Base-by-base conservation (phyloP, 2,329 filamentous ascomycete genomes). In the Stromatinia cepivora region DNA sequence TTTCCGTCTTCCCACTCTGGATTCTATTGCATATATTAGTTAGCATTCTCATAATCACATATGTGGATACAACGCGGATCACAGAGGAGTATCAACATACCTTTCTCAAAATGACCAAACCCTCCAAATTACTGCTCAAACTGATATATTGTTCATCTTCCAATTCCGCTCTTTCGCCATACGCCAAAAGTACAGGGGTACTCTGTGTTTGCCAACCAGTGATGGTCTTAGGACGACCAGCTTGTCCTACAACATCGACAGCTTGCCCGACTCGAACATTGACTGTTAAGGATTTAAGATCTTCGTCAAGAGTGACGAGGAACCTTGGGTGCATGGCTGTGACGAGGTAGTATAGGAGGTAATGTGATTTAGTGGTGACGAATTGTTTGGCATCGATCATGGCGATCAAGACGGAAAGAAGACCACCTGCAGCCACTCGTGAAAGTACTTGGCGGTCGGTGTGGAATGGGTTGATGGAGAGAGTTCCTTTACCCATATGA, bases 181-280 rank as follows among this genome's bases (percentile, higher is more conserved):
- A 91, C n/a, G 92, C 90, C 76, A 99, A 84, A 70, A 99, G 84
- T 59, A 99, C 95, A 0, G 95, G 95, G n/a, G 95, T 99, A 83
- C 92, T 97, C 84, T 99, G 95, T 74, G 95, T 99, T 82, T 99
- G 95, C 95, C 95, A 99, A 66, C 95, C 95, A 13, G 95, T 99
- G 77, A 99, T 99, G 2, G 95, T 99, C 90, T 99, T 98, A 75
- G 95, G 95, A 72, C 94, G 88, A 79, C 95, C 95, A 17, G 96
- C 95, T 81, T 98, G 95, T 65, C 95, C 96, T 53, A 99, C 95
- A 54, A 99, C 94, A 79, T 99, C 95, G 28, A 99, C 96, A 22
- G 96, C 95, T 82, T 99, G 96, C 80, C 95, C 95, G 57, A 99
- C 94, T 45, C 95, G 91, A 22, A 99, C 95, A 76, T 97, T 98